Evolutionary conservation across 169 alveolate genomes (phyloP).

Genomic region (Plasmodium ovale): DNA sequence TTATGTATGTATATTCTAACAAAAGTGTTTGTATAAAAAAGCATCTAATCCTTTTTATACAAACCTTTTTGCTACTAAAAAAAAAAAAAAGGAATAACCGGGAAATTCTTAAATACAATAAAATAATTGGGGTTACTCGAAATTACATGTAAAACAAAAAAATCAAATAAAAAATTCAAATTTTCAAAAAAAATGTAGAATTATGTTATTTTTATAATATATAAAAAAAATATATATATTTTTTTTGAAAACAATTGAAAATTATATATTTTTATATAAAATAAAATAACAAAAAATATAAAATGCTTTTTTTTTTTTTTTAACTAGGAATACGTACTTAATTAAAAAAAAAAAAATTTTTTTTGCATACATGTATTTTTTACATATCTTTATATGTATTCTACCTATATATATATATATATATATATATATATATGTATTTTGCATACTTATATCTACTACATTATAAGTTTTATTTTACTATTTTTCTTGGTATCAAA

Average conservation of each 20-base stretch:
- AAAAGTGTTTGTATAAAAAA: background rate
- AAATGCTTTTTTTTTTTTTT: background rate
- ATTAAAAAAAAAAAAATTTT: no score
- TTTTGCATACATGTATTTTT: constrained; percentile 14
- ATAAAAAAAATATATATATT: no score
- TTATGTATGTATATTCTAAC: background rate
- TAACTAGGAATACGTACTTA: background rate
- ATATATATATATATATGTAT: background rate
- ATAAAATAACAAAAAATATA: background rate
- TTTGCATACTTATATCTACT: constrained; percentile 14
- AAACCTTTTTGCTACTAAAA: background rate
- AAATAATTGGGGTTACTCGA: background rate
- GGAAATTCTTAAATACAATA: background rate
- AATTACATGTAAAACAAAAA: background rate
- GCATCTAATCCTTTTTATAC: background rate
- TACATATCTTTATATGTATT: constrained; percentile 9
- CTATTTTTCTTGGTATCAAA: background rate
- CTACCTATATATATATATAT: constrained; percentile 1
- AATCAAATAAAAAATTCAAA: background rate
- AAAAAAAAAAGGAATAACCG: background rate
- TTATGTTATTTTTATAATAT: background rate
- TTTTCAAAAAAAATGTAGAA: background rate
- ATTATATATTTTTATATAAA: no score
- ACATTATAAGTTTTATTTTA: background rate
- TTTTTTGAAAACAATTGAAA: background rate